Base-by-base conservation (phyloP, 805 yeast genomes). In the Wickerhamiella azyma region DNA sequence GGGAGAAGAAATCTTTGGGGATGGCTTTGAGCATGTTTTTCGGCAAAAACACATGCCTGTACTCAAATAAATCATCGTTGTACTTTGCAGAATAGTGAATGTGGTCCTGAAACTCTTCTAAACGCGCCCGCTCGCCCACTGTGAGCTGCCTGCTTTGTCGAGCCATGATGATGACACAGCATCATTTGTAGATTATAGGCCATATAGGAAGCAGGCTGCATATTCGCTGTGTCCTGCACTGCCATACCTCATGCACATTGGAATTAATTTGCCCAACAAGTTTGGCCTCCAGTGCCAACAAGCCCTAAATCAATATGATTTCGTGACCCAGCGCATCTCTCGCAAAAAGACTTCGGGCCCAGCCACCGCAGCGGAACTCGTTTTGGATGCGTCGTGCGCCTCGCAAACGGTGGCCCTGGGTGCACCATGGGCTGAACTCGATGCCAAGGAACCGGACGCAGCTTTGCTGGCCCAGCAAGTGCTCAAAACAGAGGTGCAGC, bases 41-140 rank as follows among this genome's bases (percentile, higher is more conserved):
- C 52, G 99, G 99, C 45, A 92, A 73, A 76, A 92, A 88, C 41
- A 92, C 99, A 61, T 92, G 99, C 62, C 98, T 72, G 64, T 89
- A 92, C 67, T 92, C 99, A 59, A 75, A 81, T 37, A 79, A 74
- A 59, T 89, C 97, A 59, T 92, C 98, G 18, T 86, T 78, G 66
- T 89, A 92, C 57, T 94, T 70, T 26, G 45, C 92, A 9, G 96
- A 85, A 61, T 92, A 92, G 64, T 92, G 96, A 56, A 92, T 92
- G 63, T 81, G 76, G 47, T 92, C 97, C 60, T 84, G 94, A 60
- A 85, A 92, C 60, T 89, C 95, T 55, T 82, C 76, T 35, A 89
- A 80, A 43, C 89, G 77, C 30, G 86, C 85, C 52, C 94, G 70
- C 62, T 92, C 98, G 26, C 78, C 69, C 33, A 83, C 89, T 1